Evolutionary conservation across 1,284 basidiomycete genomes (phyloP), one percentile per base, ranked within the genome.

Genomic region (Ceratobasidium sp.): DNA sequence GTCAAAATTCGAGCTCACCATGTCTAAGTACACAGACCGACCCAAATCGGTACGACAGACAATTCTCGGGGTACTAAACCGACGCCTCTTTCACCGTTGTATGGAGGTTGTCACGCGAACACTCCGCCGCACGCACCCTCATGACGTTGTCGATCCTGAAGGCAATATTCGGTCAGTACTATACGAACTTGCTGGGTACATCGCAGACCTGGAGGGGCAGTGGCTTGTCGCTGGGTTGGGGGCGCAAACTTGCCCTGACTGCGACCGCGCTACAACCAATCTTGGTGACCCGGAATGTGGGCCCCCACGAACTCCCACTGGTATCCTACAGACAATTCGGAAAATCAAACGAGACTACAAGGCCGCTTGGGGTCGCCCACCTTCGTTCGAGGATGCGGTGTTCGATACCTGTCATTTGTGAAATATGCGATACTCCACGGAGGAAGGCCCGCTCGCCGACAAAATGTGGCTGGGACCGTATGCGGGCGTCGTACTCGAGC

Each of bases 401-500:
- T n/a, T n/a, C n/a, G n/a, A n/a, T n/a, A n/a, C n/a, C n/a, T 33
- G 33, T n/a, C n/a, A 15, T 69, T 31, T 22, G 0, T 45, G 17
- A 33, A 57, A 11, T 47, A n/a, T 0, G 53, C 47, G 57, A 73
- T 33, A 63, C 44, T 27, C 71, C 59, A 6, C 63, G 63, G 22
- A 63, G 59, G 71, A 15, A 41, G 19, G 9, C 47, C 9, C 47
- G 63, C 24, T 59, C 71, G n/a, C 11, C 9, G 50, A 4, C 50
- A 63, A 41, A 29, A 73, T 22, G 50, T 73, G 3, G 50, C 36
- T 59, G 41, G 17, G 5, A 59, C 44, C 36, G 17, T 45, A 51
- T 8, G 5, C 73, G 73, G 6, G 44, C 41, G 53, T 74, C 63
- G 29, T 65, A 65, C 31, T 74, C 73, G 19, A 2, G 17, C 1